These are phyloP conservation scores for Huntiella moniliformis DNA, from an alignment of 2,329 filamentous ascomycete genomes.

Conservation along the genomic window DNA sequence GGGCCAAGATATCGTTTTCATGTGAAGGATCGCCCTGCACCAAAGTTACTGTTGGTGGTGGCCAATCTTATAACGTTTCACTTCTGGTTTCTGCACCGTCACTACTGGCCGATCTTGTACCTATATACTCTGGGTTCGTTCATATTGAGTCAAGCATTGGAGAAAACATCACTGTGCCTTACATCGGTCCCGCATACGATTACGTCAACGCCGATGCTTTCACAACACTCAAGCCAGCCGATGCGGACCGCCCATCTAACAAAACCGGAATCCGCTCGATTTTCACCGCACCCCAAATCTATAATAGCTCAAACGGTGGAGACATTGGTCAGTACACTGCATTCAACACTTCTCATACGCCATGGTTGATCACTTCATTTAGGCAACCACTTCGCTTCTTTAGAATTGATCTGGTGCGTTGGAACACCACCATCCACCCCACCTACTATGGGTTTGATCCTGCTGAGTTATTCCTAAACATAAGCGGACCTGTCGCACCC, in stretches of 20 bases:
- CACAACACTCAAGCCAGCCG: neutral
- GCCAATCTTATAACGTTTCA: neutral
- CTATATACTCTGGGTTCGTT: slow-evolving; percentile 3
- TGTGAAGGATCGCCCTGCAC: neutral
- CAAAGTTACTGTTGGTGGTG: neutral
- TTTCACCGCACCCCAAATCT: slow-evolving; percentile 3
- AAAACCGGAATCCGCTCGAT: slow-evolving; percentile 1
- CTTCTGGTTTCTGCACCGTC: slow-evolving; percentile 40
- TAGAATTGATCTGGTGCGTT: slow-evolving; percentile 3
- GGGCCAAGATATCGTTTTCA: neutral
- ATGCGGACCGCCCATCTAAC: neutral
- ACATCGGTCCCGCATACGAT: slow-evolving; percentile 5
- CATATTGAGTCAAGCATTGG: neutral
- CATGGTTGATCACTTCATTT: neutral
- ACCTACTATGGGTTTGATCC: slow-evolving; percentile 2
- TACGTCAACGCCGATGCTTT: neutral
- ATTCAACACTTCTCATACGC: neutral
- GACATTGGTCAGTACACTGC: slow-evolving; percentile 2
- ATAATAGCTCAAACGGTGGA: neutral
- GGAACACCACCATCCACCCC: slow-evolving; percentile 4
- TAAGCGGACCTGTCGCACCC: neutral
- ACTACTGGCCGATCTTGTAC: slow-evolving; percentile 19
- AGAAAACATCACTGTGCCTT: slow-evolving; percentile 1
- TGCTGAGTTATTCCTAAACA: neutral
- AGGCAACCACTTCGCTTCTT: slow-evolving; percentile 2